phyloP scores from a whole-genome alignment of 768 basidiomycete genomes.

The Goffeauzyma gilvescens region DNA sequence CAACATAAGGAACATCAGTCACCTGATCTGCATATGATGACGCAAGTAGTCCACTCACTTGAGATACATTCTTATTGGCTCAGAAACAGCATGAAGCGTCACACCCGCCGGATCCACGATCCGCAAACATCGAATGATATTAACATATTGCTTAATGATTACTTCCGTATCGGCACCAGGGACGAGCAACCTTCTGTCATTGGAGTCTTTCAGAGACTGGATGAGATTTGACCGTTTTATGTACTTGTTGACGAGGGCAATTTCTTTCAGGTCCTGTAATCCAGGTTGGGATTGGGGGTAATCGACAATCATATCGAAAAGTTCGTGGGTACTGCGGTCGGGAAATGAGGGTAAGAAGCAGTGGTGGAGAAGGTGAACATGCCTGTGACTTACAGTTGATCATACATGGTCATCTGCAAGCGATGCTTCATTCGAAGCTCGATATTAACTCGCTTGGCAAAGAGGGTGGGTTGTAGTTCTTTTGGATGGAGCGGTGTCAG shows the following conservation, averaged over 20 bases:
- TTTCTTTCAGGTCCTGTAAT: conserved; percentile 44
- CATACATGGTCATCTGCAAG: conserved; percentile 74
- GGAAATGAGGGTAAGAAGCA: not conserved
- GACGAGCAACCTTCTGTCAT: conserved; percentile 76
- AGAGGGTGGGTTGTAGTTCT: not conserved
- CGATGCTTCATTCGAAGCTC: conserved; percentile 74
- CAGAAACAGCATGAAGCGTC: conserved; percentile 76
- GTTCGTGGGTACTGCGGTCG: conserved; percentile 41
- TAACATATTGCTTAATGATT: conserved; percentile 74
- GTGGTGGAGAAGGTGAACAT: not conserved
- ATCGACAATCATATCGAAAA: conserved; percentile 91
- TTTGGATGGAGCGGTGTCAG: not conserved
- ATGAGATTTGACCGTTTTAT: not conserved
- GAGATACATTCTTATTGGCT: conserved; percentile 76
- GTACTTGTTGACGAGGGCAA: not conserved
- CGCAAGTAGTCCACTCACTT: conserved; percentile 37
- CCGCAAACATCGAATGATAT: conserved; percentile 73
- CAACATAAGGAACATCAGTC: no score
- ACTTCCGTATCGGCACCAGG: conserved; percentile 88
- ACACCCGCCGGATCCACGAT: conserved; percentile 85
- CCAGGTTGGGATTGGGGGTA: conserved; percentile 74
- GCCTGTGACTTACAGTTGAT: conserved; percentile 46
- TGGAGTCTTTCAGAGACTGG: no score
- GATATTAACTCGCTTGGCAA: conserved; percentile 36
- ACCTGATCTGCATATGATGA: no score